Conservation (phyloP, 2,329 filamentous ascomycete genomes). For the Penicillium glabrum region DNA sequence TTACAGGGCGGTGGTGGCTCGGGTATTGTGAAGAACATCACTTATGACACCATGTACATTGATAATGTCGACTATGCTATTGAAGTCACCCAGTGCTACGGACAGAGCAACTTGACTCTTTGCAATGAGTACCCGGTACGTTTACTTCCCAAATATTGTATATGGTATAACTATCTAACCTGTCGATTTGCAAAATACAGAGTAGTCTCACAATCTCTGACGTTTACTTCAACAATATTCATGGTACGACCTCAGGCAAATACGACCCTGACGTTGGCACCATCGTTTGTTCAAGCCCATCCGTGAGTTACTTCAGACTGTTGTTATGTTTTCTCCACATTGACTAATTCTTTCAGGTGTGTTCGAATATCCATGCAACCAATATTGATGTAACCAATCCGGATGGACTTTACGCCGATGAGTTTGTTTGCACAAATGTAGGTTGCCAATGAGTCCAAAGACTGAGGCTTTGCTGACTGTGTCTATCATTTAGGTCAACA, state of each 20-base stretch:
- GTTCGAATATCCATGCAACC: slow-evolving; percentile 49
- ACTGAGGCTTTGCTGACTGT: not conserved
- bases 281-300: slow-evolving; percentile 50
- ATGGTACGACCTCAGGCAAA: slow-evolving; percentile 52
- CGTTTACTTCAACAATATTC: slow-evolving; percentile 57
- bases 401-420: slow-evolving; percentile 38
- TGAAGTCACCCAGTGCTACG: slow-evolving; percentile 66
- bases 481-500: not conserved
- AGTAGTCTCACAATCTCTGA: slow-evolving; percentile 55
- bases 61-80: slow-evolving; percentile 66
- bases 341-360: slow-evolving; percentile 23
- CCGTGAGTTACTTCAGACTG: slow-evolving; percentile 39
- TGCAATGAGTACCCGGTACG: slow-evolving; percentile 58
- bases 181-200: slow-evolving; percentile 8
- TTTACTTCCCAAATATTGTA: not conserved
- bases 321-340: not conserved
- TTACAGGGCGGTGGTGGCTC: slow-evolving; percentile 66
- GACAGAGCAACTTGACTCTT: slow-evolving; percentile 61
- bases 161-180: not conserved
- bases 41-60: slow-evolving; percentile 62
- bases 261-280: slow-evolving; percentile 48
- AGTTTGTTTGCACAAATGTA: slow-evolving; percentile 49
- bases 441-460: slow-evolving; percentile 2
- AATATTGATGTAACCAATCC: slow-evolving; percentile 52
- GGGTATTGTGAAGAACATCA: slow-evolving; percentile 65